These are phyloP conservation scores for Esteya vermicola DNA, from an alignment of 2,329 filamentous ascomycete genomes.

Conservation along the genomic window DNA sequence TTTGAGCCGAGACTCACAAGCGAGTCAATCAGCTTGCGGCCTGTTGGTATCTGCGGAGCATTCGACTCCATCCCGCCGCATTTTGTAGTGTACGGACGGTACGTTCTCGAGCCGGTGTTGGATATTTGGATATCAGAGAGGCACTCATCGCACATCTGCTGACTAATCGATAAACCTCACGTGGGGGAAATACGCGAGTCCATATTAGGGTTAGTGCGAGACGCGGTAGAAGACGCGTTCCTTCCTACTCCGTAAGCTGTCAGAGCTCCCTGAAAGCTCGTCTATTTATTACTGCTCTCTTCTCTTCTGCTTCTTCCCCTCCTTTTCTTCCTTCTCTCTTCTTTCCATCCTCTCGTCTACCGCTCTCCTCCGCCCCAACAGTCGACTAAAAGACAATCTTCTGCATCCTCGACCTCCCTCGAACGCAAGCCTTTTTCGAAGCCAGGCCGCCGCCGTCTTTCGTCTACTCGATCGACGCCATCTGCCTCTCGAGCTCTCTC, in stretches of 20 bases:
- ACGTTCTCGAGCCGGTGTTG: not conserved
- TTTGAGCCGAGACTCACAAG: slow-evolving; percentile 27
- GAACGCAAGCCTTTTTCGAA: no score
- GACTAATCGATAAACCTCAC: not conserved
- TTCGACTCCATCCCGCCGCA: slow-evolving; percentile 10
- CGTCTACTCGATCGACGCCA: no score
- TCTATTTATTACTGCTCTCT: not conserved
- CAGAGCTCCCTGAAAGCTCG: not conserved
- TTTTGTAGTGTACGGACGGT: no score
- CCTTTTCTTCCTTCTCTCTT: no score
- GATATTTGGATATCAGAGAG: no score
- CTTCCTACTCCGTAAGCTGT: no score
- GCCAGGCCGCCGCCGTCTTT: no score
- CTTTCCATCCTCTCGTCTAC: no score
- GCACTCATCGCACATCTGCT: not conserved
- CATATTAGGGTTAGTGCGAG: not conserved
- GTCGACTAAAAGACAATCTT: no score
- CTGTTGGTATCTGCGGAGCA: slow-evolving; percentile 1
- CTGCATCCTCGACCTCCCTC: no score
- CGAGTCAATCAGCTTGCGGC: slow-evolving; percentile 16
- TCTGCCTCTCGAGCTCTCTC: not conserved
- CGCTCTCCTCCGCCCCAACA: no score
- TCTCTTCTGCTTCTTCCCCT: not conserved
- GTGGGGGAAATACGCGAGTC: not conserved
- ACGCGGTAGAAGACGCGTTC: not conserved